A percentile compares a stretch with the other conserved stretches of the same genome.
Conservation (phyloP, 257 asterid genomes). For the Mitragyna speciosa region DNA sequence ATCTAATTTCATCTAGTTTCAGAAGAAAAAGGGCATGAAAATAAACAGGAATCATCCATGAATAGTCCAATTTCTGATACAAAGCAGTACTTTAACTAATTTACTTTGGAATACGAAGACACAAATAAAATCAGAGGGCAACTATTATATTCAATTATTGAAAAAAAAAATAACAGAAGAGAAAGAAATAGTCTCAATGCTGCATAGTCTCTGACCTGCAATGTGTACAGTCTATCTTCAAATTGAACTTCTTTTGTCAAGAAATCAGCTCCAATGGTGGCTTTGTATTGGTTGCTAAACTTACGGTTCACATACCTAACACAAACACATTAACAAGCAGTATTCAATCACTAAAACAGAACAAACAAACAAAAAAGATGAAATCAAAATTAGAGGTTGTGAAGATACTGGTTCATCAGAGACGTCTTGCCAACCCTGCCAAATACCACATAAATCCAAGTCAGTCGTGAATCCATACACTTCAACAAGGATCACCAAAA, state of each 20-base stretch:
- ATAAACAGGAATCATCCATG: not conserved
- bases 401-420: conserved; percentile 47
- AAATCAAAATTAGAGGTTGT: not conserved
- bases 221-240: conserved; percentile 42
- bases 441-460: conserved; percentile 7
- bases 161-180: not conserved
- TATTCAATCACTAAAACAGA: not conserved
- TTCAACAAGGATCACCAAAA: not conserved
- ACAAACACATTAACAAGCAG: not conserved
- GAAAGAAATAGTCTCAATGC: not conserved
- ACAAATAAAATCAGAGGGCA: not conserved
- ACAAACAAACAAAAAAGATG: conserved; percentile 7
- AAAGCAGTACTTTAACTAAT: not conserved
- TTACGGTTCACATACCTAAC: conserved; percentile 47
- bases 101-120: not conserved
- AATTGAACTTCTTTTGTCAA: conserved; percentile 48
- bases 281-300: conserved; percentile 48
- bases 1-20: not conserved
- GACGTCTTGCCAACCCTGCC: conserved; percentile 59
- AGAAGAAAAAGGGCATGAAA: not conserved
- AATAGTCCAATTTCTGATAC: not conserved
- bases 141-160: too few species aligned
- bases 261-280: conserved; percentile 58
- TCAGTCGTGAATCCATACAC: not conserved
- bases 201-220: conserved; percentile 32